Percentiles rank a stretch among this genome's conserved stretches.
These are phyloP conservation scores for Claviceps sp. DNA, from an alignment of 2,329 filamentous ascomycete genomes.

Conservation along the genomic window DNA sequence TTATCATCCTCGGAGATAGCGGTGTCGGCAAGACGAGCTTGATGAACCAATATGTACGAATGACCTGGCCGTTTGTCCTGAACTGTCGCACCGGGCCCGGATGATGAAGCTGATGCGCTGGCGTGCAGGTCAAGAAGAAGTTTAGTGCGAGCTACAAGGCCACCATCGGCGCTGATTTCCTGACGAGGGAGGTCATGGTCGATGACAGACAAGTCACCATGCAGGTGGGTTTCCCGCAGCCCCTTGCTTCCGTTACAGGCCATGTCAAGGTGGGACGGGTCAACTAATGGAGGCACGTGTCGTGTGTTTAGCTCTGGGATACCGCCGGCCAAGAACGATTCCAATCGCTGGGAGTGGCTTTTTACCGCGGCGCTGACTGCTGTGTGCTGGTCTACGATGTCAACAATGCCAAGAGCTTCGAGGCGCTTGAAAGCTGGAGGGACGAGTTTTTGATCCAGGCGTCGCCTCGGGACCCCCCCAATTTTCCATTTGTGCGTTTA, in stretches of 20 bases:
- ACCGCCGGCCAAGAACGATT: conserved; percentile 96
- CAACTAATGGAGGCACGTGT: conserved; percentile 2
- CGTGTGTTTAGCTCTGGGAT: conserved; percentile 69
- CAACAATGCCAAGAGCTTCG: conserved; percentile 98
- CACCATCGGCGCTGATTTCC: conserved; percentile 95
- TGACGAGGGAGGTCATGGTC: conserved; percentile 94
- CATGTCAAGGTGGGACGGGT: background rate
- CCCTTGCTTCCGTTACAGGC: too few species aligned
- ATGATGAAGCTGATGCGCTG: conserved; percentile 6
- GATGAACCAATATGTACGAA: conserved; percentile 99
- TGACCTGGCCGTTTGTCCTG: conserved; percentile 7
- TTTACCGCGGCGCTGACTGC: conserved; percentile 95
- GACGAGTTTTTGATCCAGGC: conserved; percentile 98
- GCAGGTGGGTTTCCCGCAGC: conserved; percentile 51
- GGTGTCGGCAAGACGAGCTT: conserved; percentile 98
- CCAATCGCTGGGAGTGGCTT: conserved; percentile 91
- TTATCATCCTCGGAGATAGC: conserved; percentile 97
- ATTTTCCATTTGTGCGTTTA: conserved; percentile 83
- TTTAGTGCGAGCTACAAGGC: conserved; percentile 99
- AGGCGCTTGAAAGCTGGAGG: conserved; percentile 94
- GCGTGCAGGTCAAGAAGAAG: conserved; percentile 90
- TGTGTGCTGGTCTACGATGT: conserved; percentile 97
- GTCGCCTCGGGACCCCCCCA: conserved; percentile 89
- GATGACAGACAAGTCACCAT: conserved; percentile 97
- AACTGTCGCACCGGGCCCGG: background rate